Base-by-base conservation (phyloP, 2,329 filamentous ascomycete species). In the Aureobasidium sp. region DNA sequence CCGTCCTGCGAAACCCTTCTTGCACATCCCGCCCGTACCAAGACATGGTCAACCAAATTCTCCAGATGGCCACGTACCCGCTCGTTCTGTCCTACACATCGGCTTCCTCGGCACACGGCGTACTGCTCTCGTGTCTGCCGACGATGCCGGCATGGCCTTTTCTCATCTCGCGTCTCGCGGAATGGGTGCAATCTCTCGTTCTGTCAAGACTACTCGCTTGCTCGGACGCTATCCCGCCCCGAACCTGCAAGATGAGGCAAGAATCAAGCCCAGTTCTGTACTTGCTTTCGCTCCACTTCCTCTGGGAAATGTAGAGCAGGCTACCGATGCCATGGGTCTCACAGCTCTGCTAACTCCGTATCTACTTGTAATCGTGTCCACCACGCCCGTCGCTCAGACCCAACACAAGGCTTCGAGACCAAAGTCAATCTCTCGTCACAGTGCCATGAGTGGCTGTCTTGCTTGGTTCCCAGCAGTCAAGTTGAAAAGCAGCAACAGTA, bases 381-480 rank as follows among this genome's bases (percentile, higher is more conserved):
- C 94, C 0, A 99, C 93, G 0, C 94, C 94, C 0, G 82, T 97
- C 37, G 94, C 95, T 4, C 92, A 96, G 71, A 99, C 94, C 0
- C 94, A 99, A 70, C 89, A 96, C 73, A 99, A 99, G 74, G 86
- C 90, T 21, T 85, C 90, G 2, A 82, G 94, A 27, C 93, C 94
- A 4, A 97, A 95, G 70, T 93, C 97, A 65, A 84, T 97, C 10
- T 85, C 85, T 29, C 89, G 90, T 1, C 93, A 99, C 70, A 90
- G 91, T 69, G 86, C 93, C 19, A 86, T 99, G 81, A 96, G 89
- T 53, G 95, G 93, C 2, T 96, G 93, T 67, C 75, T 99, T 53
- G 91, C 94, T 35, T 99, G 94, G 94, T 99, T 99, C 70, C 94
- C 94, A 2, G 91, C 92, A 1, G 94, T 99, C 47, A 94, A 89